Conservation (phyloP, 176 grass and related monocot species). For the Chrysopogon serrulatus region DNA sequence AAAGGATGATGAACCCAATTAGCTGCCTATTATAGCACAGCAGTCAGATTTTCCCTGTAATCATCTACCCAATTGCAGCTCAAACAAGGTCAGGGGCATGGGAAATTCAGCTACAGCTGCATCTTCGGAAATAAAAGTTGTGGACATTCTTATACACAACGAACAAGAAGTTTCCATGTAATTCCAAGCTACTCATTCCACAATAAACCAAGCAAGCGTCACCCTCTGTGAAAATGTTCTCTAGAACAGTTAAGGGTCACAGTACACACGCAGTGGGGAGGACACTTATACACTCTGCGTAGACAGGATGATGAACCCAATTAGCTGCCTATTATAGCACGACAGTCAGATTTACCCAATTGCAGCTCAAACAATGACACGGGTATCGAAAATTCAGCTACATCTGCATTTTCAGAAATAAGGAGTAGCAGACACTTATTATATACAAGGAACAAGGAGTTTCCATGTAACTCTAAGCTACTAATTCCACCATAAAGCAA, state of each 20-base stretch:
- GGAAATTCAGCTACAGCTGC: not conserved
- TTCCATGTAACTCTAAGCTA: not conserved
- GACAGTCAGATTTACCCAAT: not conserved
- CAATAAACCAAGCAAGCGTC: not conserved
- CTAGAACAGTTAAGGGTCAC: not conserved
- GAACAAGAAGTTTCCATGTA: not conserved
- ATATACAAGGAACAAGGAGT: not conserved
- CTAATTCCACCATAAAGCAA: not conserved
- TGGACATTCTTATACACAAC: not conserved
- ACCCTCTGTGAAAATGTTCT: too few relatives aligned
- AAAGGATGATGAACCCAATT: not conserved
- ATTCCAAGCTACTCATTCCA: not conserved
- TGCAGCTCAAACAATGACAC: not conserved
- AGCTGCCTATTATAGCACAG: not conserved
- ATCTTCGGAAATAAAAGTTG: not conserved
- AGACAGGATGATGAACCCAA: too few relatives aligned
- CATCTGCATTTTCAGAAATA: not conserved
- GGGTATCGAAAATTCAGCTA: not conserved
- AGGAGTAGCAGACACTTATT: too few relatives aligned
- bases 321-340: too few relatives aligned
- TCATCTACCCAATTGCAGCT: not conserved
- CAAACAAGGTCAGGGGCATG: not conserved
- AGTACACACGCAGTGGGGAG: not conserved
- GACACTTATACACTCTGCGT: too few relatives aligned
- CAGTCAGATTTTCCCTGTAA: not conserved